Evolutionary conservation across 208 protist species (phyloP).

Genomic region (Crithidia bombi): DNA sequence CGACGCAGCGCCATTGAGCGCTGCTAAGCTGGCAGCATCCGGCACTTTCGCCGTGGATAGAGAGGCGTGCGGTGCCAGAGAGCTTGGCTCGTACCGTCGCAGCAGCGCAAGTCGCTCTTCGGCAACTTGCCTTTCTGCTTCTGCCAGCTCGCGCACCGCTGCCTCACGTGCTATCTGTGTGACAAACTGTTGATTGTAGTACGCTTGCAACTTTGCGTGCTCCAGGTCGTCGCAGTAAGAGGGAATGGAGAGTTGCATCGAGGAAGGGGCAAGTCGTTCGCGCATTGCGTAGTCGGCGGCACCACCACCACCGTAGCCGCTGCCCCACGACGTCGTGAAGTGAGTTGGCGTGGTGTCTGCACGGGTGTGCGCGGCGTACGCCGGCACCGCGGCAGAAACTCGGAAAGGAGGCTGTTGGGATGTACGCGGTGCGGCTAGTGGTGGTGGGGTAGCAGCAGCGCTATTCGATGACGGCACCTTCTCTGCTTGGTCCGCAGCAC

Average conservation of each 20-base stretch:
- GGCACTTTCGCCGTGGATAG: not conserved
- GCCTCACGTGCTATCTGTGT: conserved; percentile 50
- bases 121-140: conserved; percentile 36
- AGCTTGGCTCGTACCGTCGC: conserved; percentile 1
- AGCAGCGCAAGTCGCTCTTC: conserved; percentile 40
- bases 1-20: not conserved
- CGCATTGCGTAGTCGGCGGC: too few species aligned
- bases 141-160: conserved; percentile 53
- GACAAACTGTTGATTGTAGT: conserved; percentile 24
- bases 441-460: too few species aligned
- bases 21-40: not conserved
- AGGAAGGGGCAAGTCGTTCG: not conserved
- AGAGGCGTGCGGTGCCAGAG: not conserved
- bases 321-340: too few species aligned
- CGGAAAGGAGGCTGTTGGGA: too few species aligned
- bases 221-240: conserved; percentile 24
- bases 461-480: too few species aligned
- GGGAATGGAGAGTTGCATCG: not conserved
- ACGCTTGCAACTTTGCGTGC: conserved; percentile 33
- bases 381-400: too few species aligned
- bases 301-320: too few species aligned
- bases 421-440: too few species aligned
- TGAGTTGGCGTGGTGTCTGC: too few species aligned
- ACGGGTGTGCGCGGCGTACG: too few species aligned
- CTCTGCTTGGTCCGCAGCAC: too few species aligned